Percentiles rank a stretch among this genome's conserved stretches.
These are phyloP conservation scores for Astragalus glycyphyllos DNA, from an alignment of 306 rosid genomes.

Conservation along the genomic window DNA sequence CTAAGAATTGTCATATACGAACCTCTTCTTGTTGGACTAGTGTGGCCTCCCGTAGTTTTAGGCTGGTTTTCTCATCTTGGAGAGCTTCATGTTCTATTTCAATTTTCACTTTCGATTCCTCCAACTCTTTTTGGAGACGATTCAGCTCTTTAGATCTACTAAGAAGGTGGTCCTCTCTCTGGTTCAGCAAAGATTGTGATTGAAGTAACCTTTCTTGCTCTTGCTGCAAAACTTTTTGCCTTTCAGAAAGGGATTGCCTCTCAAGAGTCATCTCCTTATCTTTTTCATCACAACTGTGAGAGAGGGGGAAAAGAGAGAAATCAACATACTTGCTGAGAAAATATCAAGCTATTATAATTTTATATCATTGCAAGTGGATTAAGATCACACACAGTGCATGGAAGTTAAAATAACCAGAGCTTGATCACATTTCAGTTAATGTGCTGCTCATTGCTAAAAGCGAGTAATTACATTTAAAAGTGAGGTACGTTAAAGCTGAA, in stretches of 20 bases:
- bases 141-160: conserved; percentile 72
- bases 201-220: conserved; percentile 88
- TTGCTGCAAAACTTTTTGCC: conserved; percentile 79
- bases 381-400: conserved; percentile 2
- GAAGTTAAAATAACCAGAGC: conserved; percentile 15
- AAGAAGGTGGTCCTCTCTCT: conserved; percentile 75
- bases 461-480: no score
- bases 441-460: conserved; percentile 14
- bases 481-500: conserved; percentile 1
- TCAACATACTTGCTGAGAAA: conserved; percentile 30
- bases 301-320: conserved; percentile 11
- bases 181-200: conserved; percentile 77
- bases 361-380: conserved; percentile 28
- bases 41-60: conserved; percentile 65
- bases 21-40: conserved; percentile 78
- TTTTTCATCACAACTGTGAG: conserved; percentile 79
- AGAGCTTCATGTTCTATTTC: conserved; percentile 65
- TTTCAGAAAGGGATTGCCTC: conserved; percentile 80
- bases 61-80: conserved; percentile 62
- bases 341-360: conserved; percentile 33
- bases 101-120: conserved; percentile 56
- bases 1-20: conserved; percentile 27
- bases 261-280: conserved; percentile 80
- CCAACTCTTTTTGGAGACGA: conserved; percentile 74
- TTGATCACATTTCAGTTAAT: conserved; percentile 1